Percentiles rank a stretch among this genome's conserved stretches.
phyloP scores from a whole-genome alignment of 345 rosid species.

The Salix exigua region DNA sequence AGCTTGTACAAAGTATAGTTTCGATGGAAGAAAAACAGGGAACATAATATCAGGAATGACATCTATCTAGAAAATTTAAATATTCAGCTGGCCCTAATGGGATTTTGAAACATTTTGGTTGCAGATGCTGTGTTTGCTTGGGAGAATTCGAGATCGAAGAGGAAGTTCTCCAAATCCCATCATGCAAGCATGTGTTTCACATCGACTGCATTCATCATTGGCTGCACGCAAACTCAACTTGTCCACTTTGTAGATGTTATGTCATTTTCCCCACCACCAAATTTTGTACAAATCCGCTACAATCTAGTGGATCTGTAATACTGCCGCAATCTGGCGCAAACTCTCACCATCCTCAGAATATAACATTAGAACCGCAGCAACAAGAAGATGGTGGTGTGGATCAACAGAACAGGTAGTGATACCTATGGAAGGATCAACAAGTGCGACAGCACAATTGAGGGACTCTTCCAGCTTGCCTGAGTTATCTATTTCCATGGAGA shows the following conservation, averaged over 20 bases:
- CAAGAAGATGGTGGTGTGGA: neutral
- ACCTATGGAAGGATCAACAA: conserved; percentile 15
- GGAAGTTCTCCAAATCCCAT: conserved; percentile 77
- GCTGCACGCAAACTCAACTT: conserved; percentile 79
- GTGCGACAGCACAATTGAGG: neutral
- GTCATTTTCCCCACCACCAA: conserved; percentile 37
- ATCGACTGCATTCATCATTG: conserved; percentile 77
- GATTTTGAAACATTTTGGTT: neutral
- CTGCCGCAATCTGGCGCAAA: neutral
- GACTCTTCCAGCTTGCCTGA: conserved; percentile 3
- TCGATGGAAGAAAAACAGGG: neutral
- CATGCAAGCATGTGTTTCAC: conserved; percentile 85
- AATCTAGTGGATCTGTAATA: conserved; percentile 1
- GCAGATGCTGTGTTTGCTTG: conserved; percentile 90
- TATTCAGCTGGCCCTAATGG: neutral
- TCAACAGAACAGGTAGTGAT: conserved; percentile 9
- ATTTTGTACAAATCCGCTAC: conserved; percentile 7
- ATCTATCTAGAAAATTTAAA: neutral
- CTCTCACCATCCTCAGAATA: conserved; percentile 2
- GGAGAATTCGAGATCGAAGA: conserved; percentile 88
- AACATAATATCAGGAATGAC: neutral
- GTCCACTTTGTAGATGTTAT: conserved; percentile 81
- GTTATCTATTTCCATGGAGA: neutral
- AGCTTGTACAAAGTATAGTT: neutral
- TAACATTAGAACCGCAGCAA: conserved; percentile 6